A percentile compares a stretch with the other conserved stretches of the same genome.
Conservation (phyloP, 2,329 filamentous ascomycete genomes). For the Phyllachora maydis region DNA sequence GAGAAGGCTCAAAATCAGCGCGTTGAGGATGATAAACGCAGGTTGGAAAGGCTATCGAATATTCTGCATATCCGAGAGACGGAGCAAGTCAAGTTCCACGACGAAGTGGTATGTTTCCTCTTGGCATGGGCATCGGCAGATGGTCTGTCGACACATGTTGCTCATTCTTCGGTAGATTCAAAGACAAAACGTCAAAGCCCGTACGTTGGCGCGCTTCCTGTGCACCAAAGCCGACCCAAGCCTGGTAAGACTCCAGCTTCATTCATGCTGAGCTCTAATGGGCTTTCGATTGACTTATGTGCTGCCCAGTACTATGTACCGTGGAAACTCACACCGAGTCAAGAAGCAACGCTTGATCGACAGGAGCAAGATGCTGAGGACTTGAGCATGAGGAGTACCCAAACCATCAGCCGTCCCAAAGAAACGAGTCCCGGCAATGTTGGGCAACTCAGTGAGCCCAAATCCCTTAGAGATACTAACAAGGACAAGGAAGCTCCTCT, state of each 20-base stretch:
- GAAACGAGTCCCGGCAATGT: too few species aligned
- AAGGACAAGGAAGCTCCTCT: too few species aligned
- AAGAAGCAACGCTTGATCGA: conserved; percentile 49
- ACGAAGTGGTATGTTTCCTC: conserved; percentile 42
- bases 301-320: conserved; percentile 58
- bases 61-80: conserved; percentile 37
- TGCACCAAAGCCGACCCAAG: conserved; percentile 50
- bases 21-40: conserved; percentile 47
- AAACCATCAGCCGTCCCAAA: conserved; percentile 34
- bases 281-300: conserved; percentile 1
- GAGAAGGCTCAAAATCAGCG: conserved; percentile 55
- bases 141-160: conserved; percentile 5
- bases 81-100: conserved; percentile 58
- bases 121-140: too few species aligned
- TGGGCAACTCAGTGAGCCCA: conserved; percentile 24
- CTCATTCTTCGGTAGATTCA: conserved; percentile 36
- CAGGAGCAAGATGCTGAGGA: conserved; percentile 48
- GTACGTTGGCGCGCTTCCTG: conserved; percentile 52
- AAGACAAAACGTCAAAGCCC: conserved; percentile 50
- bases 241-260: conserved; percentile 35
- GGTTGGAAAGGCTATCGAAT: conserved; percentile 42
- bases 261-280: not conserved
- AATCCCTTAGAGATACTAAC: conserved; percentile 16
- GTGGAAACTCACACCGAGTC: conserved; percentile 48
- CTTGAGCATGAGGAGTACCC: conserved; percentile 40